Evolutionary conservation across 768 basidiomycete species (phyloP).

Genomic region (Russula abietina): DNA sequence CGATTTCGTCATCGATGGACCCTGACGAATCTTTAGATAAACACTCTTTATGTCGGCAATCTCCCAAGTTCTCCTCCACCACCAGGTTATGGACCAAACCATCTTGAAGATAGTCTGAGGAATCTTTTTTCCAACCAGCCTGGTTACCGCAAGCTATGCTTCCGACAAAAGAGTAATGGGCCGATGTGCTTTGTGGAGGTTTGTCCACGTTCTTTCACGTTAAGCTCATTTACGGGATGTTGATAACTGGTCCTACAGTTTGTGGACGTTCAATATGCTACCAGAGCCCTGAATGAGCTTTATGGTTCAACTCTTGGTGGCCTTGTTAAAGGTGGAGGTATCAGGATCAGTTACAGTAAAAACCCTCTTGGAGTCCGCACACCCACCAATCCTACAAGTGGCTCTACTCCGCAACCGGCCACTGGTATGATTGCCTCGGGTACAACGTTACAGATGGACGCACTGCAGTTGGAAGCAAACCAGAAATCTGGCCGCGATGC

Average conservation of each 20-base stretch:
- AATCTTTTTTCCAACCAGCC: conserved; percentile 71
- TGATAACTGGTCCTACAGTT: conserved; percentile 47
- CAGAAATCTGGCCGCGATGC: conserved; percentile 28
- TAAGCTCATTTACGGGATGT: background rate
- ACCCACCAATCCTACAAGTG: conserved; percentile 45
- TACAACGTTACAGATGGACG: conserved; percentile 18
- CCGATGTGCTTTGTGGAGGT: conserved; percentile 99
- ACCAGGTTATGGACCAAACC: conserved; percentile 64
- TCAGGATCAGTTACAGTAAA: conserved; percentile 95
- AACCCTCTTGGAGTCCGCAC: conserved; percentile 93
- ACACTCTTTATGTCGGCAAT: conserved; percentile 99
- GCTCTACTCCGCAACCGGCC: conserved; percentile 28
- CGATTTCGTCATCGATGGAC: background rate
- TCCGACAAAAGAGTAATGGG: conserved; percentile 93
- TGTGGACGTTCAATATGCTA: conserved; percentile 80
- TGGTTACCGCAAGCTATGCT: conserved; percentile 89
- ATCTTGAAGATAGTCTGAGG: conserved; percentile 82
- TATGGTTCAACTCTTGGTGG: conserved; percentile 90
- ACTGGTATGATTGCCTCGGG: conserved; percentile 16
- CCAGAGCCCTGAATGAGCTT: conserved; percentile 81
- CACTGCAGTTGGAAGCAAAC: conserved; percentile 24
- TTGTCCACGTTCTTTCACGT: background rate
- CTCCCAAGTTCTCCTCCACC: conserved; percentile 76
- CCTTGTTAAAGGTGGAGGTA: conserved; percentile 90
- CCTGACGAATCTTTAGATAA: conserved; percentile 51